Evolutionary conservation across 306 rosid species (phyloP).

Genomic region (Pyrus communis): DNA sequence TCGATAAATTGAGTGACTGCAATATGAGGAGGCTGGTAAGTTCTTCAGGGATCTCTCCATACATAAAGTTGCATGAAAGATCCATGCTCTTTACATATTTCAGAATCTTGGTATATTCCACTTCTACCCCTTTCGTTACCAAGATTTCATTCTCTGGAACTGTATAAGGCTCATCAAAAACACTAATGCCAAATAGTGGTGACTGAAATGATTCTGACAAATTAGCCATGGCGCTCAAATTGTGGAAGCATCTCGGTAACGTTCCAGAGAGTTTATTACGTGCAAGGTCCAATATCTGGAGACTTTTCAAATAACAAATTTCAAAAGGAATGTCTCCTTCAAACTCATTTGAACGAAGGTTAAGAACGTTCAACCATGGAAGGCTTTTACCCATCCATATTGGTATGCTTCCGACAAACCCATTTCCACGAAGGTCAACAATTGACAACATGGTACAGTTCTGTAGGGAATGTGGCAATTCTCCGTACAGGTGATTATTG

Average conservation of each 20-base stretch:
- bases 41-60: too few species aligned
- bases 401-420: slow-evolving; percentile 1
- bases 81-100: background rate
- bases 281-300: slow-evolving; percentile 11
- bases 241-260: slow-evolving; percentile 13
- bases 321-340: background rate
- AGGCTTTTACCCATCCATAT: background rate
- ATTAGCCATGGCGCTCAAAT: background rate
- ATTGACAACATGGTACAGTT: too few species aligned
- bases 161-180: too few species aligned
- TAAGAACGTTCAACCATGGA: background rate
- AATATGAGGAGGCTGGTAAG: too few species aligned
- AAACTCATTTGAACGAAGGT: slow-evolving; percentile 6
- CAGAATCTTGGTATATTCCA: background rate
- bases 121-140: background rate
- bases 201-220: too few species aligned
- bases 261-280: slow-evolving; percentile 1
- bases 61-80: background rate
- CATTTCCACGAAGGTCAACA: too few species aligned
- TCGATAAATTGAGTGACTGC: too few species aligned
- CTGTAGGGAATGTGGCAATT: too few species aligned
- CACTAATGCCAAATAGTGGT: too few species aligned
- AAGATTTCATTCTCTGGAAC: background rate
- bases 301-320: background rate
- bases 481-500: too few species aligned